These are phyloP conservation scores for Rhypophila decipiens DNA, from an alignment of 495 filamentous ascomycete genomes.

Conservation along the genomic window DNA sequence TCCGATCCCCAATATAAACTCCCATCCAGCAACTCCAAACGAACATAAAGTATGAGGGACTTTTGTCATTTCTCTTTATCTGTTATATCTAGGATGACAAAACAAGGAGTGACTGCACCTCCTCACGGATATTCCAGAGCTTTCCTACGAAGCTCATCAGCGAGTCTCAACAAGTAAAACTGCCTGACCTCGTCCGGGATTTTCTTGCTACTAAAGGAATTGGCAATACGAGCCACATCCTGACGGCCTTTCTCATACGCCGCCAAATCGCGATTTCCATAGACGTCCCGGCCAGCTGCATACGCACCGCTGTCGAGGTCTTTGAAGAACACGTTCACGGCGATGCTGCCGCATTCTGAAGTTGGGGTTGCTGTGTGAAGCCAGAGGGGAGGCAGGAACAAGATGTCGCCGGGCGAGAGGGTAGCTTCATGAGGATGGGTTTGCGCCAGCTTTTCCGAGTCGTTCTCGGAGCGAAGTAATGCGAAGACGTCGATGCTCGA, in stretches of 20 bases:
- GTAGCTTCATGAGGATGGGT: slow-evolving; percentile 62
- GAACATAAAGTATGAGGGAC: no score
- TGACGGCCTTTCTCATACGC: slow-evolving; percentile 75
- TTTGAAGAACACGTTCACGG: slow-evolving; percentile 81
- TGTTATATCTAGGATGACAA: no score
- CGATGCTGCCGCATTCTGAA: slow-evolving; percentile 58
- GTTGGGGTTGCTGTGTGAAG: slow-evolving; percentile 68
- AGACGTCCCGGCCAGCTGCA: slow-evolving; percentile 72
- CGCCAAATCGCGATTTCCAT: slow-evolving; percentile 79
- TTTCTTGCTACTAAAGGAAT: slow-evolving; percentile 59
- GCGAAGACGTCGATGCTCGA: slow-evolving; percentile 66
- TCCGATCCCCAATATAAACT: no score
- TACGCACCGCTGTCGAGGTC: slow-evolving; percentile 63
- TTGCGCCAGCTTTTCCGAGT: slow-evolving; percentile 29
- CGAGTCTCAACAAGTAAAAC: slow-evolving; percentile 74
- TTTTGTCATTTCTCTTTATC: no score
- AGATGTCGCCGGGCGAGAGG: slow-evolving; percentile 62
- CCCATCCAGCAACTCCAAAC: no score
- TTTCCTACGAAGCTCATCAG: slow-evolving; percentile 51
- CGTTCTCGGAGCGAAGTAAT: slow-evolving; percentile 13
- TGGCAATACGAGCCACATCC: slow-evolving; percentile 61
- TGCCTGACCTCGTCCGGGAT: slow-evolving; percentile 58
- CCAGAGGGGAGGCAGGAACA: slow-evolving; percentile 81
- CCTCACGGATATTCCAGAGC: slow-evolving; percentile 8
- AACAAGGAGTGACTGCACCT: no score